Evolutionary conservation across 345 rosid species (phyloP), one percentile per base, ranked within the genome.

Genomic region (Citrus medica): DNA sequence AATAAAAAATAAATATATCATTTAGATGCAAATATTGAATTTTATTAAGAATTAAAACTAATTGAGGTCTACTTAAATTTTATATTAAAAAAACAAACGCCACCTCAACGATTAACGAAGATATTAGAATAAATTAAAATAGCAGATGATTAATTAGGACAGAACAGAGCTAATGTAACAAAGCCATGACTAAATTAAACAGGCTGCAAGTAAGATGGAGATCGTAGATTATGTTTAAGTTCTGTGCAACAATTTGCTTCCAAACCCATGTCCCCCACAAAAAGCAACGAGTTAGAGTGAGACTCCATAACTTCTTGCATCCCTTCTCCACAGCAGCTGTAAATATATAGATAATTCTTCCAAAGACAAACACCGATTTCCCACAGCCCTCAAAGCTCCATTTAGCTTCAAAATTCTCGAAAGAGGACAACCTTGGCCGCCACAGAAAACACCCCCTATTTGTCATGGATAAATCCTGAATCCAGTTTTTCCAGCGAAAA

Each of bases 251-350:
- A 80, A 93, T 40, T 83, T 74, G 93, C 90, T 86, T 88, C 94
- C 82, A 95, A 88, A 76, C 94, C 97, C 3, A 38, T 38, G 42
- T 38, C 42, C 83, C 88, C 90, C 81, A 93, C 83, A 77, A 85
- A 79, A 86, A 90, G 84, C 97, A 95, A 78, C 93, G 95, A 67
- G 87, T 92, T 58, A 95, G 71, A 60, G 92, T 89, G 80, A 95
- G 90, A 80, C 87, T 83, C 72, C 86, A 92, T 84, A 87, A 84
- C 80, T 82, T 90, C 82, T 91, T 91, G 82, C 94, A 93, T 63
- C 99, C 97, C 74, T 83, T 87, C 76, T 94, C 91, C 10, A 95
- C 83, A 37, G 92, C 84, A 48, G 64, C 75, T 83, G 87, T 95
- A 96, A 32, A 93, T 92, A 71, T 88, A 90, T 69, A 75, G 86